These are phyloP conservation scores for Lachancea mirantina DNA, from an alignment of 805 yeast species.

Conservation along the genomic window DNA sequence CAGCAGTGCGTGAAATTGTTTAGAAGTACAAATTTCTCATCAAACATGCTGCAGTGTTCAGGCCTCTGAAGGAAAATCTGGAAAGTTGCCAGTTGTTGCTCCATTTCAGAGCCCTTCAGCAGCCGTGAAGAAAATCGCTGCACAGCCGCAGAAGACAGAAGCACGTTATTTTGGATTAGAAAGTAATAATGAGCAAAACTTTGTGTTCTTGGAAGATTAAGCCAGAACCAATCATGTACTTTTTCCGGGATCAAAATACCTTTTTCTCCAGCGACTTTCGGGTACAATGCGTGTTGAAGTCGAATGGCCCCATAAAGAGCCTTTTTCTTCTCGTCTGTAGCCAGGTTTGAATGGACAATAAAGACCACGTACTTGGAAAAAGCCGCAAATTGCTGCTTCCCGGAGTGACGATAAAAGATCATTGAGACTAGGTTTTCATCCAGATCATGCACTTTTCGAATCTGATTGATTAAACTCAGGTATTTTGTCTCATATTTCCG, in stretches of 20 bases:
- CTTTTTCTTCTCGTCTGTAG: conserved; percentile 9
- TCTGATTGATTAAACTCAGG: conserved; percentile 4
- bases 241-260: conserved; percentile 16
- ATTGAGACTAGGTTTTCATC: conserved; percentile 8
- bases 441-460: conserved; percentile 3
- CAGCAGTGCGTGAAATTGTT: conserved; percentile 19
- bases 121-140: conserved; percentile 13
- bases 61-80: conserved; percentile 18
- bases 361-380: conserved; percentile 9
- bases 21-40: conserved; percentile 17
- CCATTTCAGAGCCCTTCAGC: conserved; percentile 25
- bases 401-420: conserved; percentile 12
- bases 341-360: conserved; percentile 1
- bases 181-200: conserved; percentile 21
- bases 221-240: conserved; percentile 26
- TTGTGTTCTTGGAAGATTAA: conserved; percentile 13
- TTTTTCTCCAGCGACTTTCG: conserved; percentile 7
- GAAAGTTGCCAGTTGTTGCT: conserved; percentile 22
- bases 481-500: conserved; percentile 9
- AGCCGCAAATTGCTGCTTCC: conserved; percentile 11
- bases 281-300: conserved; percentile 16
- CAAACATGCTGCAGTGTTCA: conserved; percentile 10
- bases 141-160: conserved; percentile 14
- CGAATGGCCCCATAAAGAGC: conserved; percentile 16
- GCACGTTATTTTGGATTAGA: conserved; percentile 20